Conservation (phyloP, 2,329 filamentous ascomycete species). For the Aureobasidium melanogenum region DNA sequence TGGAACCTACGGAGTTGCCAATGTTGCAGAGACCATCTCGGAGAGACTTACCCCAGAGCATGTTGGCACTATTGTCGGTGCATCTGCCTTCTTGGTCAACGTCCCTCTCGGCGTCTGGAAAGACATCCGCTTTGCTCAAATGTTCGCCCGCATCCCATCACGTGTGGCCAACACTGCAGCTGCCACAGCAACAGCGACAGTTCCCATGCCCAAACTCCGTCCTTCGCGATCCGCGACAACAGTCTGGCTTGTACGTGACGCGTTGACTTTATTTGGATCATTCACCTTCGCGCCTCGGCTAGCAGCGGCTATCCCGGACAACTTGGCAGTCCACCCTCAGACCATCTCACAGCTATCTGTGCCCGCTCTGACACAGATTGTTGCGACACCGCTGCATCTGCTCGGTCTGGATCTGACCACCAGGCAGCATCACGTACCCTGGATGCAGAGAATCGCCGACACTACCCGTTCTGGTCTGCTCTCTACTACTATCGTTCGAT, state of each 20-base stretch:
- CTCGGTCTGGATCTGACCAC: constrained; percentile 23
- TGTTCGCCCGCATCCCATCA: constrained; percentile 16
- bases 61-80: constrained; percentile 17
- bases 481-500: constrained; percentile 21
- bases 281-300: constrained; percentile 23
- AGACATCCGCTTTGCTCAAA: constrained; percentile 24
- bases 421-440: neutral
- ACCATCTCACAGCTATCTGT: constrained; percentile 22
- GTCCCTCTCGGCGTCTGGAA: constrained; percentile 24
- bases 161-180: constrained; percentile 6
- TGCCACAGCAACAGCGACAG: neutral
- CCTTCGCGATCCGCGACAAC: constrained; percentile 16
- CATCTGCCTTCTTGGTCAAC: constrained; percentile 23
- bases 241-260: constrained; percentile 24
- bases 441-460: constrained; percentile 9
- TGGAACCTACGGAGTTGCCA: constrained; percentile 23
- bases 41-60: constrained; percentile 15
- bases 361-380: constrained; percentile 22
- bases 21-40: constrained; percentile 18
- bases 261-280: constrained; percentile 25
- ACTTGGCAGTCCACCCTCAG: constrained; percentile 15
- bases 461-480: constrained; percentile 17
- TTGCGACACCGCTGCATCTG: constrained; percentile 23
- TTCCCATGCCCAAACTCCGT: constrained; percentile 8
- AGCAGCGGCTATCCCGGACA: constrained; percentile 17